Evolutionary conservation across 2,329 filamentous ascomycete species (phyloP).

Genomic region (Trichoderma endophyticum): DNA sequence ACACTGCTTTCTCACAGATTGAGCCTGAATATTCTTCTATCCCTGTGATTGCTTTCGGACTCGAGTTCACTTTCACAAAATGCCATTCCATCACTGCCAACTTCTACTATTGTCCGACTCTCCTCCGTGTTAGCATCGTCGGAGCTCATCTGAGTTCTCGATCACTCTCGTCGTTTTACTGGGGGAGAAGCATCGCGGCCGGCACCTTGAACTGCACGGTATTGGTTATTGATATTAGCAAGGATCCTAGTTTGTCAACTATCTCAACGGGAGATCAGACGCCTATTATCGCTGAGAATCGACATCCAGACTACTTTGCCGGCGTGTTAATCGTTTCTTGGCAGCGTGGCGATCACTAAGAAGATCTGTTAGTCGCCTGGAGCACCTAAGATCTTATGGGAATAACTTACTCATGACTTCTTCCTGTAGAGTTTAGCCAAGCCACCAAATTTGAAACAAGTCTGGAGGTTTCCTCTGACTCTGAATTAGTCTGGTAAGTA

Average conservation of each 20-base stretch:
- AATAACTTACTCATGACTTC: slow-evolving; percentile 30
- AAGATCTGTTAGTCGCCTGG: slow-evolving; percentile 36
- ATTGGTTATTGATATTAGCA: slow-evolving; percentile 33
- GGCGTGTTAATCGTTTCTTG: slow-evolving; percentile 38
- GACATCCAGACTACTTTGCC: slow-evolving; percentile 27
- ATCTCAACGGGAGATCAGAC: slow-evolving; percentile 26
- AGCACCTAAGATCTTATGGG: slow-evolving; percentile 33
- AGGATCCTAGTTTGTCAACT: slow-evolving; percentile 20
- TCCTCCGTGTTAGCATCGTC: slow-evolving; percentile 42
- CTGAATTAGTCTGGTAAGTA: slow-evolving; percentile 29
- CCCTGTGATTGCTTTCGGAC: slow-evolving; percentile 14
- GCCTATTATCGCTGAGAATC: slow-evolving; percentile 28
- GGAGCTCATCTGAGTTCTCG: slow-evolving; percentile 42
- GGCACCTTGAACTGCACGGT: slow-evolving; percentile 32
- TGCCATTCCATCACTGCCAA: slow-evolving; percentile 29
- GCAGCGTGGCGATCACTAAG: slow-evolving; percentile 45
- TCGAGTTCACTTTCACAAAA: slow-evolving; percentile 36
- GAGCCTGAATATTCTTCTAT: slow-evolving; percentile 24
- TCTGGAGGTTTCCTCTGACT: slow-evolving; percentile 33
- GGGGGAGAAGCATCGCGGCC: slow-evolving; percentile 30
- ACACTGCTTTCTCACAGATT: slow-evolving; percentile 29
- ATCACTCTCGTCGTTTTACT: slow-evolving; percentile 38
- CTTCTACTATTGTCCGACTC: slow-evolving; percentile 38
- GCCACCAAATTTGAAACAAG: slow-evolving; percentile 34
- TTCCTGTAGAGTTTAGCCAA: slow-evolving; percentile 34